Percentiles rank a stretch among this genome's conserved stretches.
Conservation (phyloP, 2,329 filamentous ascomycete species). For the Calcarisporium arbuscula region DNA sequence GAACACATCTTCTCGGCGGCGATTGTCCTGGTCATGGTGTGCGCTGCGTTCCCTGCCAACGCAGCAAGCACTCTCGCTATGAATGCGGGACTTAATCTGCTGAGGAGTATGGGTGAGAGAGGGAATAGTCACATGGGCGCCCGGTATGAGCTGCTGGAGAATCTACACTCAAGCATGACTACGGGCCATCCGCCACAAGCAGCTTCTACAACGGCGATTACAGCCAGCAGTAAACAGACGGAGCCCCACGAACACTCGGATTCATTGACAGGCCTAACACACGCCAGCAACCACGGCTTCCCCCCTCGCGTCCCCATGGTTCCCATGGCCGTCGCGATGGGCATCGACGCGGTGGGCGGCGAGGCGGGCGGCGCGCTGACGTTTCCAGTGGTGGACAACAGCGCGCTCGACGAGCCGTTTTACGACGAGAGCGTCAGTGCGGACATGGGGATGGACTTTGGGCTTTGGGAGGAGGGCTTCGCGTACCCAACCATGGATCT, state of each 20-base stretch:
- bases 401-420: slow-evolving; percentile 20
- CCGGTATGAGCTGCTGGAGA: slow-evolving; percentile 20
- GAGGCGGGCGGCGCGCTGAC: slow-evolving; percentile 7
- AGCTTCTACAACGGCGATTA: slow-evolving; percentile 2
- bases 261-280: too few relatives aligned
- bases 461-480: slow-evolving; percentile 32
- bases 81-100: slow-evolving; percentile 38
- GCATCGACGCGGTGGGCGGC: not conserved
- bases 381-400: slow-evolving; percentile 23
- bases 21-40: slow-evolving; percentile 48
- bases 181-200: slow-evolving; percentile 9
- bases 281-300: not conserved
- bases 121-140: slow-evolving; percentile 42
- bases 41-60: slow-evolving; percentile 43
- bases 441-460: slow-evolving; percentile 27
- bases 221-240: not conserved
- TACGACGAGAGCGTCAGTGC: slow-evolving; percentile 20
- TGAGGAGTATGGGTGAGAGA: slow-evolving; percentile 43
- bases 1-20: slow-evolving; percentile 50
- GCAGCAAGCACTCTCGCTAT: slow-evolving; percentile 35
- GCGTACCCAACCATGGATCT: slow-evolving; percentile 27
- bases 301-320: slow-evolving; percentile 7
- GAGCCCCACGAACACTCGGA: too few relatives aligned
- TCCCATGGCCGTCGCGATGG: slow-evolving; percentile 2
- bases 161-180: slow-evolving; percentile 19